Base-by-base conservation (phyloP, 345 rosid genomes). In the Eucalyptus sp. region DNA sequence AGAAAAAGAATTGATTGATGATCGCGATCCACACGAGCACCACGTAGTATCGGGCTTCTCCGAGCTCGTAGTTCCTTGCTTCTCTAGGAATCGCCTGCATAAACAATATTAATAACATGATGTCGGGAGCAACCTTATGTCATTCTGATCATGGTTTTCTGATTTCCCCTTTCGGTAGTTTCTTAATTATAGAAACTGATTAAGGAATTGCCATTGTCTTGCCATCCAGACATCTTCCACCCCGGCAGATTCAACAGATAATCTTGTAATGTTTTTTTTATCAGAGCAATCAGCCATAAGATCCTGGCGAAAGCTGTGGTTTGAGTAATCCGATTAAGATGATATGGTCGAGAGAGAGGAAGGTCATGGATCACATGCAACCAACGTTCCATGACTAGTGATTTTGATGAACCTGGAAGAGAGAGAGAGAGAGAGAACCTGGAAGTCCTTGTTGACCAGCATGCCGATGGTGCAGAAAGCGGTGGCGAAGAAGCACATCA, bases 401-500 rank as follows among this genome's bases (percentile, higher is more conserved):
- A 86, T 50, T 14, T 37, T 27, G 56, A 48, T 86, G 5, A 76
- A 76, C 48, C 27, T 37, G 24, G 81, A 43, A 10, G 62, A 50
- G 37, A 64, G 88, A 52, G 88, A 58, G 12, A 56, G 29, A 71
- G 88, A 52, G 88, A 56, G 14, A 71, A 97, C 96, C 97, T 95
- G 89, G 92, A 96, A 94, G 88, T 96, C 97, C 7, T 95, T 95
- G 92, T 94, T 92, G 14, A 93, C 33, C 29, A 91, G 46, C 98
- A 96, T 96, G 33, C 97, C 98, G 1, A 91, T 49, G n/a, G 96
- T 92, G 90, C 95, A 93, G 29, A 97, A 85, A 27, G 86, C 52
- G 31, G 97, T 93, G 86, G 99, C 98, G 88, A 93, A 90, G 33
- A 96, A 49, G 58, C 95, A 91, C 92, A 95, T 89, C 41, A 95